Conservation (phyloP, 345 rosid species). For the Citrus australasica region DNA sequence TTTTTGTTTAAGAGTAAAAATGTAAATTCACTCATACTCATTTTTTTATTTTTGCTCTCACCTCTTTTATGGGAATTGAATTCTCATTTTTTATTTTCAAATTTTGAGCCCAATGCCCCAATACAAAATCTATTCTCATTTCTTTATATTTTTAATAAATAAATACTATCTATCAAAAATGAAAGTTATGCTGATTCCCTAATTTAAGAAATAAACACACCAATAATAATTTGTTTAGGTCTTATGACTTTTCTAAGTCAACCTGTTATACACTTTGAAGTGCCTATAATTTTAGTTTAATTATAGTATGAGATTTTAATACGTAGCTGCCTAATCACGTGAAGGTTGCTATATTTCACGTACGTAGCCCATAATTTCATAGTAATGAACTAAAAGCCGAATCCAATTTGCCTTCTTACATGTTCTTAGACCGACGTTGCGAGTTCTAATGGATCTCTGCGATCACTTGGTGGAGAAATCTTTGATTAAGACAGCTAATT, state of each 20-base stretch:
- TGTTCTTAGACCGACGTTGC: neutral
- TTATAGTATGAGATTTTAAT: neutral
- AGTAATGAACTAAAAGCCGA: neutral
- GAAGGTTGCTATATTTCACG: neutral
- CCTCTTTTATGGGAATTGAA: no score
- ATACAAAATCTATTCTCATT: no score
- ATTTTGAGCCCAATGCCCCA: fast-evolving
- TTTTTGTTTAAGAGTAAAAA: no score
- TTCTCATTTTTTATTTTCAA: no score
- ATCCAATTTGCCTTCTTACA: neutral
- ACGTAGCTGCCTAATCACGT: neutral
- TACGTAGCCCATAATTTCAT: neutral
- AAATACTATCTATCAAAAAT: no score
- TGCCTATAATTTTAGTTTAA: neutral
- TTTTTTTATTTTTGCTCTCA: no score
- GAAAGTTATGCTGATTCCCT: no score
- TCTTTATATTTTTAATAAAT: no score
- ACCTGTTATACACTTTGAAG: neutral
- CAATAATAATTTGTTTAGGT: no score
- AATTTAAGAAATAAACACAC: no score
- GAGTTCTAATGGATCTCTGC: neutral
- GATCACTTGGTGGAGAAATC: neutral
- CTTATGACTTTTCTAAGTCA: no score
- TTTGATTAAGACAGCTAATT: neutral
- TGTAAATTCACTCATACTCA: no score